Base-by-base conservation (phyloP, 2,329 filamentous ascomycete species). In the Ustilaginoidea virens region DNA sequence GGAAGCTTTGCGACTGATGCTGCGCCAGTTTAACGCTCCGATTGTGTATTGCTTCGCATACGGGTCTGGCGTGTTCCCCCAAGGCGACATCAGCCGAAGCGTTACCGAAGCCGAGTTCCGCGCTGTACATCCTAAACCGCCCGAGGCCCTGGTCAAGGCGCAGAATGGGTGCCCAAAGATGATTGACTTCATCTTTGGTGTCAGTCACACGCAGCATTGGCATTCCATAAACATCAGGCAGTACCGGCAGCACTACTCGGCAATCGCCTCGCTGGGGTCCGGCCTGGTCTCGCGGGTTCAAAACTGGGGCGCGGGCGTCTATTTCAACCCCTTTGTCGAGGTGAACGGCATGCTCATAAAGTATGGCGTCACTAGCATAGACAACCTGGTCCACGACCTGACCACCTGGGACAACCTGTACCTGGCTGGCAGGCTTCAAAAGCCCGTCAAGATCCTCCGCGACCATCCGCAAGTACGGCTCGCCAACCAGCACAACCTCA, bases 161-260 rank as follows among this genome's bases (percentile, higher is more conserved):
- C 87, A 96, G 53, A 76, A 82, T 43, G 81, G 82, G 17, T 74
- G 75, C 1, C 83, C 83, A 9, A 94, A 94, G 59, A 92, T 96
- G 76, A 92, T 98, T 38, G 90, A 98, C 55, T 93, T 98, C 50
- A 92, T 98, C 41, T 90, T 98, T 49, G 90, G 87, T 16, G 87
- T 96, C 8, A 82, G 81, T 1, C 82, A 92, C 52, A 83, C 80
- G 1, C 80, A 98, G 48, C 90, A 98, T 56, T 98, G 87, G 82
- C 90, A 98, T 56, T 86, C 80, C 19, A 64, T 98, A 35, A 98
- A 98, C 46, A 63, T 98, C 42, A 66, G 69, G 39, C 79, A 94
- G 50, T 80, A 98, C 47, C 78, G 81, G 6, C 69, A 92, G 44
- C 90, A 98, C 53, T 98, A 98, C 56, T 96, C 87, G 1, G 75